These are phyloP conservation scores for Condylostoma magnum DNA, from an alignment of 169 alveolate species.

Conservation along the genomic window DNA sequence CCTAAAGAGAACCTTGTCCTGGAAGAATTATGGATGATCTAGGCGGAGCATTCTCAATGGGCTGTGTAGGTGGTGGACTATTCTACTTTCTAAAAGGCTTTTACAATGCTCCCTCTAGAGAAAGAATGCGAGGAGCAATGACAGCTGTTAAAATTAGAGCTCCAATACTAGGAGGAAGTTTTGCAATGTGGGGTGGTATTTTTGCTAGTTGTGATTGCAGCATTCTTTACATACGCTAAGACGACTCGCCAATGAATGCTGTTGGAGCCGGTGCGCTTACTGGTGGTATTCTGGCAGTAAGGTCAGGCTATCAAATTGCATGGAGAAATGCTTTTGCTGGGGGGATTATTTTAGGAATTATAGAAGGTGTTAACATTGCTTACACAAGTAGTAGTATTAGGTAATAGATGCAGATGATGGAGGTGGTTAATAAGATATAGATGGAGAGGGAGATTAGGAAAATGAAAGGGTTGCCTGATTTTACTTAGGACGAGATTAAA, in stretches of 20 bases:
- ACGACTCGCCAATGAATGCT: constrained; percentile 58
- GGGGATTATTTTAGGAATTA: constrained; percentile 22
- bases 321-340: constrained; percentile 35
- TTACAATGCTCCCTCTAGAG: constrained; percentile 63
- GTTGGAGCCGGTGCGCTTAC: constrained; percentile 67
- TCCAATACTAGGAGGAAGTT: constrained; percentile 75
- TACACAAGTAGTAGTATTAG: constrained; percentile 17
- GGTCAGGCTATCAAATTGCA: constrained; percentile 33
- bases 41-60: constrained; percentile 76
- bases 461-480: constrained; percentile 23
- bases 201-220: constrained; percentile 57
- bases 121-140: constrained; percentile 59
- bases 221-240: constrained; percentile 52
- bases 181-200: constrained; percentile 81
- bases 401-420: constrained; percentile 22
- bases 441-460: constrained; percentile 12
- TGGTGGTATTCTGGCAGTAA: constrained; percentile 71
- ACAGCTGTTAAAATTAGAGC: constrained; percentile 68
- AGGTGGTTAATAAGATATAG: constrained; percentile 1
- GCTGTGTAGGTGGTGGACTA: constrained; percentile 63
- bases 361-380: constrained; percentile 24
- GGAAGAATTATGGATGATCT: constrained; percentile 73
- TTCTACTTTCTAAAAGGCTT: constrained; percentile 62
- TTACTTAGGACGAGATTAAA: constrained; percentile 3
- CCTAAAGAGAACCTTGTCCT: constrained; percentile 71